Percentiles rank a stretch among this genome's conserved stretches.
phyloP scores from a whole-genome alignment of 345 rosid genomes.

The Pugionium dolabratum region DNA sequence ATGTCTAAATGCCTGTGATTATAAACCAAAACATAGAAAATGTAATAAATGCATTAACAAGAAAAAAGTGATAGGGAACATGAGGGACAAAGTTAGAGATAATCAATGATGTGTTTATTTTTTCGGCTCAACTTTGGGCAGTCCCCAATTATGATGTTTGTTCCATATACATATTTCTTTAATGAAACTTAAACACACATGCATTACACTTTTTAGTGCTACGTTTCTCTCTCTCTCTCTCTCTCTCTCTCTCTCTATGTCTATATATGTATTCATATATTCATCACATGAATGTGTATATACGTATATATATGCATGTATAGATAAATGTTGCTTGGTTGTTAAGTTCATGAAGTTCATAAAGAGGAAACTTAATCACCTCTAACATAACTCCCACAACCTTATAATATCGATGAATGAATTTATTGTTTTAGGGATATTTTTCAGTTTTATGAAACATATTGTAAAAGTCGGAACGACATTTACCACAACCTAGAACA shows the following conservation, averaged over 20 bases:
- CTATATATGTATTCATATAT: neutral
- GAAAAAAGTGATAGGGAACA: slow-evolving; percentile 37
- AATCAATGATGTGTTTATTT: slow-evolving; percentile 37
- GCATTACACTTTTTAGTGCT: slow-evolving; percentile 10
- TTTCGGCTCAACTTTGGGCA: slow-evolving; percentile 30
- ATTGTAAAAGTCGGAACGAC: too few relatives aligned
- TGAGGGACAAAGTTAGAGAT: slow-evolving; percentile 8
- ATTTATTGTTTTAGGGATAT: neutral
- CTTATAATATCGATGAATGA: slow-evolving; percentile 8
- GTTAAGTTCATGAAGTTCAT: slow-evolving; percentile 3
- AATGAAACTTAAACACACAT: slow-evolving; percentile 21
- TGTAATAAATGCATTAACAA: slow-evolving; percentile 33
- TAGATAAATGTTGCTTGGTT: slow-evolving; percentile 18
- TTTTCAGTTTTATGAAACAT: neutral
- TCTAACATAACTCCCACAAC: neutral
- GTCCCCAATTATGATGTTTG: slow-evolving; percentile 40
- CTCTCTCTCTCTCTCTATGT: neutral
- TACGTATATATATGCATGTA: slow-evolving; percentile 9
- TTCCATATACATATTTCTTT: neutral
- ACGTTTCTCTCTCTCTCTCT: neutral
- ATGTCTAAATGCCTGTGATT: neutral
- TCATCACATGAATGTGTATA: slow-evolving; percentile 6
- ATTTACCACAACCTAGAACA: neutral
- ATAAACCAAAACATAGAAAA: slow-evolving; percentile 10
- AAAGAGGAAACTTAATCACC: neutral